Base-by-base conservation (phyloP, 1,284 basidiomycete genomes). In the Meripilus lineatus region DNA sequence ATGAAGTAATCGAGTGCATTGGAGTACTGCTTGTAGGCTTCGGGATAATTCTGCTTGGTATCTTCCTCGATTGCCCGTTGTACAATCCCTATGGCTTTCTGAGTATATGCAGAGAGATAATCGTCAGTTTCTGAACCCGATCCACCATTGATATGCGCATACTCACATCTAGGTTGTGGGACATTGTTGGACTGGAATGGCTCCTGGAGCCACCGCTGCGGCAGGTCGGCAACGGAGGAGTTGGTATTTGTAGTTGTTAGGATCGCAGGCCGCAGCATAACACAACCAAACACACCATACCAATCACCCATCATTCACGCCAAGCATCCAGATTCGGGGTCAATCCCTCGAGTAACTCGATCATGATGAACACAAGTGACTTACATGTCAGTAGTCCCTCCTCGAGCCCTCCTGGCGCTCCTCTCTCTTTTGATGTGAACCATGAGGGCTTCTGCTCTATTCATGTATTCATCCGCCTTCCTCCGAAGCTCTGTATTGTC, bases 1-100 rank as follows among this genome's bases (percentile, higher is more conserved):
- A 98, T 93, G 66, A 99, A 99, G 68, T 96, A 99, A 64, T 99
- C 95, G 47, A 99, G 77, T 3, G 92, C 80, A 74, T 98, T 96
- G 70, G 90, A 88, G 66, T 93, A 93, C 55, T 85, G 82, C 70
- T 91, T 94, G 78, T 92, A 95, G 15, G 94, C 93, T 61, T 95
- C 93, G 35, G 80, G 71, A 68, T 97, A 99, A 68, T 97, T 92
- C 66, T 91, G 87, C 64, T 93, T 93, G 54, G 80, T 77, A 70
- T 99, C 95, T 56, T 92, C 89, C 54, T 97, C 93, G 63, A 98
- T 97, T 43, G 95, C 95, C 56, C 83, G 81, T 68, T 95, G 90
- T 35, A 98, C 93, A 51, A 97, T 83, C 59, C 93, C 89, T 59
- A 98, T 93, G 26, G 94, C 95, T 64, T 87, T 87, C 93, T 98